Conservation (phyloP, 805 yeast genomes). For the Vanderwaltozyma tropicalis region DNA sequence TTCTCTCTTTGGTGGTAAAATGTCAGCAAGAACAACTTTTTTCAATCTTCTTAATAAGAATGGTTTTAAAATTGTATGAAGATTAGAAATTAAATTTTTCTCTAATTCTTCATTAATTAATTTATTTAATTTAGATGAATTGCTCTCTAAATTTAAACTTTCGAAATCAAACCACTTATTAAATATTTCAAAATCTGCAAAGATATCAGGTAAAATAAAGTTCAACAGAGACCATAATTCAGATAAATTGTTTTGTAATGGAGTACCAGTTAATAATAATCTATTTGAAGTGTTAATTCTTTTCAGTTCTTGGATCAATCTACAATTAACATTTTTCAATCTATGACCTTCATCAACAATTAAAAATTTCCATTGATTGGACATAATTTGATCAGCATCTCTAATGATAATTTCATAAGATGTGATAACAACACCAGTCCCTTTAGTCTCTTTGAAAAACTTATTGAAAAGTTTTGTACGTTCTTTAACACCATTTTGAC, state of each 20-base stretch:
- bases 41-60: conserved; percentile 77
- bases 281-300: conserved; percentile 57
- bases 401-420: conserved; percentile 72
- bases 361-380: conserved; percentile 63
- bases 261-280: conserved; percentile 87
- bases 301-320: conserved; percentile 62
- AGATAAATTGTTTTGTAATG: conserved; percentile 79
- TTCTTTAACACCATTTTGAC: conserved; percentile 39
- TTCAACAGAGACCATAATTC: conserved; percentile 90
- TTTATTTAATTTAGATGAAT: conserved; percentile 26
- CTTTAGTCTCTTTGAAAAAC: conserved; percentile 32
- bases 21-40: conserved; percentile 50
- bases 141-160: conserved; percentile 34
- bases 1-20: conserved; percentile 83
- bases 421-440: conserved; percentile 53
- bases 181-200: conserved; percentile 78
- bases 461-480: conserved; percentile 25
- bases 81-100: conserved; percentile 54
- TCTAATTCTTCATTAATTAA: conserved; percentile 49
- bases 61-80: conserved; percentile 84
- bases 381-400: conserved; percentile 49
- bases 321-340: conserved; percentile 72
- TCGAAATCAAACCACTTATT: conserved; percentile 91
- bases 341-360: conserved; percentile 96
- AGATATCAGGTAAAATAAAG: conserved; percentile 85